Percentiles rank a stretch among this genome's conserved stretches.
These are phyloP conservation scores for Vaccinium darrowii DNA, from an alignment of 148 eudicot species.

Conservation along the genomic window DNA sequence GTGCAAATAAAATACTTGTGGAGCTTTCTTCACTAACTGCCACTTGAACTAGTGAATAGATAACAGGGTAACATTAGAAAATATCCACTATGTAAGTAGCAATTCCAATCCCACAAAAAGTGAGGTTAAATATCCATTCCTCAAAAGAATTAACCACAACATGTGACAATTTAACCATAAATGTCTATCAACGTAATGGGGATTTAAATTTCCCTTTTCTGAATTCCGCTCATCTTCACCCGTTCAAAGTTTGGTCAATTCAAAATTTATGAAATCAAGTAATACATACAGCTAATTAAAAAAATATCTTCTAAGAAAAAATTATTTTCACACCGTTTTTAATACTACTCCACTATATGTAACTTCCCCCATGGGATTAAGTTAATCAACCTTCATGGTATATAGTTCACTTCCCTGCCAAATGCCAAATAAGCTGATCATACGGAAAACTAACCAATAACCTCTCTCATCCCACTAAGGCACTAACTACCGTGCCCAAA, in stretches of 20 bases:
- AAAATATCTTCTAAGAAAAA: background rate
- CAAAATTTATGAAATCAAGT: background rate
- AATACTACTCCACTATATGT: background rate
- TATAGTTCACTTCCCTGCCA: background rate
- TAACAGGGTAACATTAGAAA: conserved; percentile 11
- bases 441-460: background rate
- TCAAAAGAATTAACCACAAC: background rate
- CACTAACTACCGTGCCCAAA: background rate
- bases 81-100: background rate
- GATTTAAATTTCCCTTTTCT: conserved; percentile 1
- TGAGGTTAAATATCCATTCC: background rate
- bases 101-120: background rate
- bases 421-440: background rate
- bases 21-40: conserved; percentile 85
- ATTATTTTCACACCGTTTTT: background rate
- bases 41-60: conserved; percentile 74
- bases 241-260: background rate
- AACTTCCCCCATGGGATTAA: background rate
- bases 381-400: background rate
- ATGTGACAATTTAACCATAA: background rate
- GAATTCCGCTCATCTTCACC: background rate
- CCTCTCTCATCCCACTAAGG: background rate
- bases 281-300: background rate
- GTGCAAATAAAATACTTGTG: conserved; percentile 89
- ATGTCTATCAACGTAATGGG: background rate